Evolutionary conservation across 1,139 yeast genomes (phyloP).

Genomic region (Debaryomyces sp.): DNA sequence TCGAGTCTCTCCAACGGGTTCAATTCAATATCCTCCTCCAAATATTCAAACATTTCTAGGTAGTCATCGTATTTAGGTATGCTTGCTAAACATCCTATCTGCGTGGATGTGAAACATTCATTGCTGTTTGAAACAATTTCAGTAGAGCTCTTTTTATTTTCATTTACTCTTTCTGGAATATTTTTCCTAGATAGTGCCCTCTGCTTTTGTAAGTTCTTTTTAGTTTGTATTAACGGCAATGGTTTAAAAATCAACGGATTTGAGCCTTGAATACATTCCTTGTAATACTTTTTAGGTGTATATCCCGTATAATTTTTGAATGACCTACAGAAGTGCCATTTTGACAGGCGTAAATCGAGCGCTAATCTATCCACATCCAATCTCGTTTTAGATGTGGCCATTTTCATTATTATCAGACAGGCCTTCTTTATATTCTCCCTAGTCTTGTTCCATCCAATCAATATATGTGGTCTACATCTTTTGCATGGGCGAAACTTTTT

Average conservation of each 20-base stretch:
- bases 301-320: conserved; percentile 22
- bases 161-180: neutral
- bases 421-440: conserved; percentile 10
- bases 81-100: no score
- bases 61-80: no score
- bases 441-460: conserved; percentile 12
- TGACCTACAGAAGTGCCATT: conserved; percentile 26
- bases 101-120: neutral
- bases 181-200: neutral
- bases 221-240: conserved; percentile 9
- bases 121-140: no score
- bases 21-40: no score
- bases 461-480: conserved; percentile 12
- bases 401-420: conserved; percentile 6
- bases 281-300: conserved; percentile 20
- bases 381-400: conserved; percentile 5
- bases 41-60: no score
- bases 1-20: no score
- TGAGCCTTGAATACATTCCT: conserved; percentile 10
- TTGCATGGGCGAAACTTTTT: conserved; percentile 11
- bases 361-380: conserved; percentile 9
- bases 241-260: conserved; percentile 4
- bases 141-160: no score
- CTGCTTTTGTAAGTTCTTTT: conserved; percentile 7
- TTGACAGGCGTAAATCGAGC: conserved; percentile 19